phyloP scores from a whole-genome alignment of 163 green algal genomes.

The Scenedesmus sp. region DNA sequence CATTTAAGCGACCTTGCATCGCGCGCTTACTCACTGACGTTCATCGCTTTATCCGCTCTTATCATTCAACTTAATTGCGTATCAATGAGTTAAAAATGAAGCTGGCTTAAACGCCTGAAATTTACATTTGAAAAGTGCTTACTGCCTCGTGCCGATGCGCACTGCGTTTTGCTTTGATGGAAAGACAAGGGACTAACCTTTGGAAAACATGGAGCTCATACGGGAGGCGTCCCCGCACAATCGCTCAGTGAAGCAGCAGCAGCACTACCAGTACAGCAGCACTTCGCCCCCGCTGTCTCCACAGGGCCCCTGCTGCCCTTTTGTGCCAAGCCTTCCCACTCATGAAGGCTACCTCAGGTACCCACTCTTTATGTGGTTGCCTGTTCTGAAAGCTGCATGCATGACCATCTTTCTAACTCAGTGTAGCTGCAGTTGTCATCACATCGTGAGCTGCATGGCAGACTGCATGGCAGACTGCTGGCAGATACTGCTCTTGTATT shows the following conservation, averaged over 20 bases:
- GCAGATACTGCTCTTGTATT: not conserved
- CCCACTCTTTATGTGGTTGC: not conserved
- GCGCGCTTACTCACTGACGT: not conserved
- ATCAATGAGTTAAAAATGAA: not conserved
- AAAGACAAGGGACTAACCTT: not conserved
- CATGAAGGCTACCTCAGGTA: not conserved
- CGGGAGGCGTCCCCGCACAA: not conserved
- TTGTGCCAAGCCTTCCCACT: not conserved
- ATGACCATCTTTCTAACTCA: not conserved
- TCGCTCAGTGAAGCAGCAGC: slow-evolving; percentile 1
- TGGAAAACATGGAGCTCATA: not conserved
- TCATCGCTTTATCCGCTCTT: not conserved
- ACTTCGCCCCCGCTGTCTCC: slow-evolving; percentile 2
- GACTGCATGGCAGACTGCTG: not conserved
- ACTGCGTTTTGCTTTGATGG: not conserved
- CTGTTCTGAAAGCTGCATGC: not conserved
- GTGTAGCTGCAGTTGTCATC: not conserved
- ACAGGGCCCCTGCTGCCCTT: not conserved
- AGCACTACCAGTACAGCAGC: slow-evolving; percentile 9
- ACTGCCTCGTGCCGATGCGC: not conserved
- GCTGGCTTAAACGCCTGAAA: not conserved
- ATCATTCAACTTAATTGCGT: no score
- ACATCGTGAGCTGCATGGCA: not conserved
- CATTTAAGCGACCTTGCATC: not conserved
- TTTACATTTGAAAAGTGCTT: not conserved